These are phyloP conservation scores for Paramecium biaurelia DNA, from an alignment of 73 alveolate genomes.

Conservation along the genomic window DNA sequence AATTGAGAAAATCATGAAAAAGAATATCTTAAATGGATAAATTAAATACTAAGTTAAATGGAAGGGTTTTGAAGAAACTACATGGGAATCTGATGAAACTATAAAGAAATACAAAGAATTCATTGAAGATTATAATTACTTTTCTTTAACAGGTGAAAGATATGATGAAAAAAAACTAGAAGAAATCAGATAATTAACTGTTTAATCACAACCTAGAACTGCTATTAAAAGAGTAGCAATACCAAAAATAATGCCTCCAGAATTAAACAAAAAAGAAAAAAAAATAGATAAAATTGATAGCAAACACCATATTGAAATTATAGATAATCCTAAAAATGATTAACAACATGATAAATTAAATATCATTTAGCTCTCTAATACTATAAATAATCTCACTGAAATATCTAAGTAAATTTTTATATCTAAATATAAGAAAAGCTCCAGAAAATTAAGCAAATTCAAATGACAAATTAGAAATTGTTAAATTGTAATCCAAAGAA, in stretches of 20 bases:
- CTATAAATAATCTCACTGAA: neutral
- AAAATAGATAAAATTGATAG: neutral
- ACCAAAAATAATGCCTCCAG: neutral
- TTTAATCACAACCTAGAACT: neutral
- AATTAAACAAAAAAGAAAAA: neutral
- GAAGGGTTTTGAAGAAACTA: conserved; percentile 12
- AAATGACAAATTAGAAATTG: neutral
- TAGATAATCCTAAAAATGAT: neutral
- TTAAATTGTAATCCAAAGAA: neutral
- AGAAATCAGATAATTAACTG: neutral
- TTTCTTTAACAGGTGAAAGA: neutral
- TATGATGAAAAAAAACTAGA: conserved; percentile 36
- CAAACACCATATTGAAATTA: neutral
- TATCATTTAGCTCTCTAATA: neutral
- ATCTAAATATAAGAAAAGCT: neutral
- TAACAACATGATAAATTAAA: neutral
- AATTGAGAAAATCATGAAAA: neutral
- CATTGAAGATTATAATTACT: conserved; percentile 12
- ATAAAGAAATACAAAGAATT: neutral
- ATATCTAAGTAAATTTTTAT: neutral
- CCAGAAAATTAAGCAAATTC: neutral
- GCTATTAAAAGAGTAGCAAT: neutral
- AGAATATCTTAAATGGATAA: neutral
- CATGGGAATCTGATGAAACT: conserved; percentile 14
- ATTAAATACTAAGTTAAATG: conserved; percentile 9